phyloP scores from a whole-genome alignment of 306 rosid species.

The Vigna radiata region DNA sequence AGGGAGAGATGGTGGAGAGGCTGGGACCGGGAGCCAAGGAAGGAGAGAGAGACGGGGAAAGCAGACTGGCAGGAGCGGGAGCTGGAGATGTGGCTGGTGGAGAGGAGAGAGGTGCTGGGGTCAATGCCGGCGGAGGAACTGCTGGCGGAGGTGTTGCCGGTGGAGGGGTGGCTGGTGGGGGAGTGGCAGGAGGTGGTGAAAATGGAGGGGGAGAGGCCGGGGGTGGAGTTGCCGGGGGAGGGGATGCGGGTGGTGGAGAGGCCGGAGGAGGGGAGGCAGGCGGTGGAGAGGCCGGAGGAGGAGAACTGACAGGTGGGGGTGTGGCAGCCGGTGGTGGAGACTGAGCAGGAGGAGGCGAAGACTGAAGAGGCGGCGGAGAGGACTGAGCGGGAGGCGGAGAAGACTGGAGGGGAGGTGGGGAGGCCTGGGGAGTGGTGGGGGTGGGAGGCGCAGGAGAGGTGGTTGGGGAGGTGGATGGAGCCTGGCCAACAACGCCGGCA shows the following conservation, averaged over 20 bases:
- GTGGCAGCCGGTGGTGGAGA: slow-evolving; percentile 42
- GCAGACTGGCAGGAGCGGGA: slow-evolving; percentile 47
- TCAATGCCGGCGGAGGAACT: slow-evolving; percentile 60
- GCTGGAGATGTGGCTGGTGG: slow-evolving; percentile 56
- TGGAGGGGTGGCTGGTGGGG: slow-evolving; percentile 57
- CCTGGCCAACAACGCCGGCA: slow-evolving; percentile 67
- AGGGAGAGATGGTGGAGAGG: slow-evolving; percentile 55
- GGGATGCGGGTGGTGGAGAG: slow-evolving; percentile 43
- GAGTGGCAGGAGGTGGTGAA: slow-evolving; percentile 57
- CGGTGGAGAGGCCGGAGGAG: slow-evolving; percentile 45
- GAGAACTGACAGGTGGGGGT: slow-evolving; percentile 30
- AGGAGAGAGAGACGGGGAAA: slow-evolving; percentile 50
- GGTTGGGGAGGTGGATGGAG: slow-evolving; percentile 70
- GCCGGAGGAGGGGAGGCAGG: slow-evolving; percentile 40
- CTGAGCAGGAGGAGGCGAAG: slow-evolving; percentile 47
- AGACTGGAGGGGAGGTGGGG: slow-evolving; percentile 28
- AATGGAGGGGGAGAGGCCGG: slow-evolving; percentile 58
- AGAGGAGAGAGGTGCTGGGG: slow-evolving; percentile 62
- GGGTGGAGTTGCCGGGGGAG: slow-evolving; percentile 51
- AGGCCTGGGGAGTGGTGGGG: background rate
- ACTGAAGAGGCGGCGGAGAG: slow-evolving; percentile 43
- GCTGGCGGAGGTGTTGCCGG: slow-evolving; percentile 47
- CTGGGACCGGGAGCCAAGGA: slow-evolving; percentile 74
- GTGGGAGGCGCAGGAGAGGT: slow-evolving; percentile 50
- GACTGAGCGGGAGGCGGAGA: slow-evolving; percentile 34